These are phyloP conservation scores for Sporothrix euskadiensis DNA, from an alignment of 2,329 filamentous ascomycete species.

Conservation along the genomic window DNA sequence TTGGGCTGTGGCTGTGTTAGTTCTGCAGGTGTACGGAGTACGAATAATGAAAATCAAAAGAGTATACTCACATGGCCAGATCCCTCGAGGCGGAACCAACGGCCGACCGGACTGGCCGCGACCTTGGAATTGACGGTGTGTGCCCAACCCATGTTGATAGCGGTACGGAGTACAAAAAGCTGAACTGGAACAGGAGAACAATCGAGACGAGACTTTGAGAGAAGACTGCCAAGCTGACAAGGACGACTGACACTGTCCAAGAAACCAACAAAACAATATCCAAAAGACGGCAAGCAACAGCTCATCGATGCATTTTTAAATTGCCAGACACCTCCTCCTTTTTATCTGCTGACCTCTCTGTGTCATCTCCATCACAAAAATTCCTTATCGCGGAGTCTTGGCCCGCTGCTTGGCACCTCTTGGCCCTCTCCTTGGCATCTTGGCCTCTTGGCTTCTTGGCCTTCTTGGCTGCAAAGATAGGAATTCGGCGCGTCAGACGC, in stretches of 20 bases:
- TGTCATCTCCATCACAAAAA: background rate
- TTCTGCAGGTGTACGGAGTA: background rate
- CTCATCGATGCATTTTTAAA: background rate
- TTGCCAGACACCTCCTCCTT: background rate
- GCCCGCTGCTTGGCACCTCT: background rate
- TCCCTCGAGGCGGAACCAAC: conserved; percentile 77
- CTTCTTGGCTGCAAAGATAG: background rate
- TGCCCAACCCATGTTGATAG: conserved; percentile 49
- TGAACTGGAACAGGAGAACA: background rate
- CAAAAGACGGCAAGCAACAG: background rate
- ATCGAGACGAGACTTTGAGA: background rate
- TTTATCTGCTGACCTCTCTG: background rate
- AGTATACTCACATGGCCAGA: conserved; percentile 66
- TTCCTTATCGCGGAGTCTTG: background rate
- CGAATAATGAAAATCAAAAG: background rate
- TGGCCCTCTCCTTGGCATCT: no score
- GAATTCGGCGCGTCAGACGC: background rate
- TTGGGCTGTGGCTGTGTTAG: conserved; percentile 9
- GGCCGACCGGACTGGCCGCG: conserved; percentile 65
- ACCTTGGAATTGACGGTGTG: conserved; percentile 57
- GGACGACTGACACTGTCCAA: background rate
- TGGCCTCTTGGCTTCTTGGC: background rate
- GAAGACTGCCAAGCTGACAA: background rate
- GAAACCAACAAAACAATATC: background rate
- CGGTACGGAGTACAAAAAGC: background rate